Conservation (phyloP, 164 flowering plant species). For the Vitis rupestris region DNA sequence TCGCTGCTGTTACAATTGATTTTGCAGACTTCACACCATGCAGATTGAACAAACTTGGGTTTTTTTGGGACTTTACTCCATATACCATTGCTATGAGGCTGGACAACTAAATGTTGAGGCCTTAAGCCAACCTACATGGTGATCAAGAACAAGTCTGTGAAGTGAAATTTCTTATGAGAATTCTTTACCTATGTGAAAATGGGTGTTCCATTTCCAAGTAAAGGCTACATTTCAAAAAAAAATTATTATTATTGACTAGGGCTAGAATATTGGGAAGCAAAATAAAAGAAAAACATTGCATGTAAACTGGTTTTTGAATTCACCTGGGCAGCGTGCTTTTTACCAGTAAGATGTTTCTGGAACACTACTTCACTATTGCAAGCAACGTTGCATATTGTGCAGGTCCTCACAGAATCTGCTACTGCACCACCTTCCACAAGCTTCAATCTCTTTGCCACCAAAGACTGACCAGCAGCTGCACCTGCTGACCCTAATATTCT, state of each 20-base stretch:
- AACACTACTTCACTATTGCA: conserved; percentile 28
- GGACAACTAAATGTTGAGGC: conserved; percentile 10
- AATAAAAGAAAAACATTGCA: no score
- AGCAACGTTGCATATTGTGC: conserved; percentile 25
- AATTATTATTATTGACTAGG: no score
- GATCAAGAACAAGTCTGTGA: background rate
- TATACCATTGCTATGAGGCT: background rate
- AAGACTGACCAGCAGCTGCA: conserved; percentile 3
- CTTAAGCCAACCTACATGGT: conserved; percentile 17
- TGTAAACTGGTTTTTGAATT: background rate
- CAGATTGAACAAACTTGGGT: conserved; percentile 19
- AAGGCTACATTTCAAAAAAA: no score
- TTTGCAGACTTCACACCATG: conserved; percentile 36
- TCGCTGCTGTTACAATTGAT: conserved; percentile 25
- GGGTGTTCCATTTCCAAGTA: no score
- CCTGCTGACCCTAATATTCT: background rate
- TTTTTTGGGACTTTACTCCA: conserved; percentile 2
- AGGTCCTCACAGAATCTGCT: conserved; percentile 13
- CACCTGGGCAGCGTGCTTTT: conserved; percentile 30
- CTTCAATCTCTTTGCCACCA: conserved; percentile 12
- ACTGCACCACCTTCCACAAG: conserved; percentile 15
- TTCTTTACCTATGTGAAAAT: no score
- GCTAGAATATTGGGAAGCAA: background rate
- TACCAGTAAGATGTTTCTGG: conserved; percentile 20
- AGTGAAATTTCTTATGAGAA: no score